Percentiles rank a stretch among this genome's conserved stretches.
Evolutionary conservation across 345 rosid genomes (phyloP).

Genomic region (Aquilaria malaccensis): DNA sequence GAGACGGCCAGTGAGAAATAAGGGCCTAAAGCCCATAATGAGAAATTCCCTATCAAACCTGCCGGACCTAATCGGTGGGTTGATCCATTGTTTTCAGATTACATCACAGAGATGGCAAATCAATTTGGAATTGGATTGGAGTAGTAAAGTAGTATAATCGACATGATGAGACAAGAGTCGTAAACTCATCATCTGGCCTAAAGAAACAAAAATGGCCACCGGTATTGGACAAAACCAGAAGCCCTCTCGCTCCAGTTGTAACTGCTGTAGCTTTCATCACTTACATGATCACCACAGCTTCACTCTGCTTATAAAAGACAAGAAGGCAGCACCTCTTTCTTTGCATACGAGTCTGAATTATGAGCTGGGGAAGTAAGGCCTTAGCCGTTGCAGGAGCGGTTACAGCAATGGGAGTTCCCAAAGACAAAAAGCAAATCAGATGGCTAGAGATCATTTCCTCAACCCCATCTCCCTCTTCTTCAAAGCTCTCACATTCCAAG

Average conservation of each 20-base stretch:
- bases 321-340: not conserved
- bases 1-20: no score
- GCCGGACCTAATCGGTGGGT: not conserved
- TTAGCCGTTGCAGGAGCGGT: constrained; percentile 18
- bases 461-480: no score
- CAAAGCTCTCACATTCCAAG: no score
- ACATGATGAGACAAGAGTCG: not conserved
- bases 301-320: not conserved
- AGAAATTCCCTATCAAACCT: no score
- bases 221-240: constrained; percentile 14
- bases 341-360: not conserved
- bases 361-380: constrained; percentile 15
- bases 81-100: not conserved
- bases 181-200: constrained; percentile 4
- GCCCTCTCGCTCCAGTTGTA: constrained; percentile 1
- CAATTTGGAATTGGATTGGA: not conserved
- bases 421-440: constrained; percentile 1
- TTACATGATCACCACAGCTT: not conserved
- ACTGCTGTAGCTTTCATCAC: not conserved
- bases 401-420: constrained; percentile 13
- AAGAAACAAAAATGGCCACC: constrained; percentile 2
- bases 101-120: no score
- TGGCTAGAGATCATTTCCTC: not conserved
- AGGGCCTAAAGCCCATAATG: no score
- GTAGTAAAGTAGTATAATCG: not conserved